A percentile compares a stretch with the other conserved stretches of the same genome.
Conservation (phyloP, 1,284 basidiomycete genomes). For the Flammula alnicola region DNA sequence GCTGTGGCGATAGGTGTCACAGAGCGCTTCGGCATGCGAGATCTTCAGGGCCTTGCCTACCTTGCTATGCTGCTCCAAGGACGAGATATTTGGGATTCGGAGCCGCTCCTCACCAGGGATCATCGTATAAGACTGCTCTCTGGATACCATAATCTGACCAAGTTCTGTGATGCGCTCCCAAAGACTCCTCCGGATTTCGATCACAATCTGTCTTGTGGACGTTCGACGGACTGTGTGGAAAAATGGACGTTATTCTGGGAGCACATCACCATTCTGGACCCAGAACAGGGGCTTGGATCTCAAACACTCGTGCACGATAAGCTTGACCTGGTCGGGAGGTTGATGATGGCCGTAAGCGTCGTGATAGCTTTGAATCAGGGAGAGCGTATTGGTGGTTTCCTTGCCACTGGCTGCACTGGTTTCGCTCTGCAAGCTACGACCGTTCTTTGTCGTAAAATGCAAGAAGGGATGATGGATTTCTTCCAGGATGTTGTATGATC, state of each 20-base stretch:
- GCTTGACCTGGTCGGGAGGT: constrained; percentile 14
- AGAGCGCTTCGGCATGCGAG: constrained; percentile 17
- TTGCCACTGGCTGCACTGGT: constrained; percentile 2
- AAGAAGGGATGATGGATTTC: constrained; percentile 18
- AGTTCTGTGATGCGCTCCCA: constrained; percentile 1
- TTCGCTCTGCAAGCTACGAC: constrained; percentile 10
- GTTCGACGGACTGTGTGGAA: constrained; percentile 2
- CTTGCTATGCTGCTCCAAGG: constrained; percentile 16
- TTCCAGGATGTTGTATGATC: constrained; percentile 14
- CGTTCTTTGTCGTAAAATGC: constrained; percentile 3
- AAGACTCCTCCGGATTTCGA: constrained; percentile 8
- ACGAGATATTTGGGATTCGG: constrained; percentile 11
- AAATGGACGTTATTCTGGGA: constrained; percentile 14
- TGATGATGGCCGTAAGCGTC: constrained; percentile 19
- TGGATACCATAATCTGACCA: constrained; percentile 15
- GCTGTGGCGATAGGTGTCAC: constrained; percentile 6
- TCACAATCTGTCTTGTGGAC: constrained; percentile 7
- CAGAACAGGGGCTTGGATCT: constrained; percentile 3
- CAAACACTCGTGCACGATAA: constrained; percentile 6
- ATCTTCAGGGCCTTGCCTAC: constrained; percentile 19
- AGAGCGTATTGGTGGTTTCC: not conserved
- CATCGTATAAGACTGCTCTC: constrained; percentile 21
- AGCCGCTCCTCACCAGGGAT: constrained; percentile 9
- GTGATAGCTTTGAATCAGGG: constrained; percentile 7
- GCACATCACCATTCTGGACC: constrained; percentile 1